These are phyloP conservation scores for Xylariaceae sp. DNA, from an alignment of 2,329 filamentous ascomycete genomes.

Conservation along the genomic window DNA sequence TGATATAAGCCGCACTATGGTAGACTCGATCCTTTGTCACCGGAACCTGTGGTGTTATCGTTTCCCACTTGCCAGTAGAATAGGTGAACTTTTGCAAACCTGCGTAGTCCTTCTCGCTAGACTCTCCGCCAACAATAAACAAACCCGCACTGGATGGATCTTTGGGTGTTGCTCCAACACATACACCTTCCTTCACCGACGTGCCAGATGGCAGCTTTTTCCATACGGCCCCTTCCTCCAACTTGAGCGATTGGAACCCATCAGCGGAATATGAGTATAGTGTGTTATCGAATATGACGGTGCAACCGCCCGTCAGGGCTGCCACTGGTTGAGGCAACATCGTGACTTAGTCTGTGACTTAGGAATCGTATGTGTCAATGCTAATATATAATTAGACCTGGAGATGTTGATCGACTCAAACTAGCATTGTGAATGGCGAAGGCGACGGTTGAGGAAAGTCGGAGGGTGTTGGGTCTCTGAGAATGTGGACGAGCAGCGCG, in stretches of 20 bases:
- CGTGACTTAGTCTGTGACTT: conserved; percentile 21
- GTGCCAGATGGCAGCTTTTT: conserved; percentile 58
- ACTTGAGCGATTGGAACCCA: conserved; percentile 67
- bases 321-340: conserved; percentile 69
- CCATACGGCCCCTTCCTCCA: conserved; percentile 70
- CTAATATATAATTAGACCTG: conserved; percentile 13
- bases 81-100: conserved; percentile 68
- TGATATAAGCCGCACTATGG: conserved; percentile 73
- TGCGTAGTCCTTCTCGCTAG: conserved; percentile 51
- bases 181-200: conserved; percentile 68
- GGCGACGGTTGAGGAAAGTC: not conserved
- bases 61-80: conserved; percentile 49
- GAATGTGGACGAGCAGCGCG: conserved; percentile 16
- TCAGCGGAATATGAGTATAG: conserved; percentile 76
- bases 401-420: conserved; percentile 18
- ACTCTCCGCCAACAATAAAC: conserved; percentile 74
- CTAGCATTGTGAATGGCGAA: conserved; percentile 24
- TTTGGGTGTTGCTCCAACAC: conserved; percentile 63
- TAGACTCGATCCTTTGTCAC: conserved; percentile 64
- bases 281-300: conserved; percentile 71
- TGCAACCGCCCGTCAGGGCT: conserved; percentile 72
- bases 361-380: conserved; percentile 5
- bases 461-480: not conserved
- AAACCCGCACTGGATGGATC: conserved; percentile 58
- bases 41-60: conserved; percentile 38